Evolutionary conservation across 2,329 filamentous ascomycete species (phyloP).

Genomic region (Fusarium temperatum): DNA sequence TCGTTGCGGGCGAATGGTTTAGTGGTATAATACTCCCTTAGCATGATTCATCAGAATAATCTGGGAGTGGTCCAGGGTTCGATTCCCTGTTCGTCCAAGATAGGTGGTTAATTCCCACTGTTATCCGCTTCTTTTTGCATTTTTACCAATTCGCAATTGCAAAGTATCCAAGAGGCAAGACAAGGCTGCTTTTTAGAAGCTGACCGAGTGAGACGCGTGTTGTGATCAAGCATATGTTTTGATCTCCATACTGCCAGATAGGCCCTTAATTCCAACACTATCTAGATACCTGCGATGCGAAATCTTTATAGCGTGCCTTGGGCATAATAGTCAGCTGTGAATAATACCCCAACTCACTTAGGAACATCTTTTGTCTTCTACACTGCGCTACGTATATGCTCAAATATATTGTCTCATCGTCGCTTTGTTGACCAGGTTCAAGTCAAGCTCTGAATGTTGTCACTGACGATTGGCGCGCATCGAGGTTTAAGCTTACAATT

Average conservation of each 20-base stretch:
- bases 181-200: accelerated
- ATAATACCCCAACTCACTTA: accelerated
- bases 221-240: accelerated
- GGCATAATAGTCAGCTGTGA: accelerated
- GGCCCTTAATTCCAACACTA: neutral
- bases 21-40: conserved; percentile 26
- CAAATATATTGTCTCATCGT: accelerated
- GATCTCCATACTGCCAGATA: neutral
- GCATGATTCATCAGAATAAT: neutral
- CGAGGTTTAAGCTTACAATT: neutral
- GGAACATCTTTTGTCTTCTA: no score
- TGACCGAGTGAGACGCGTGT: accelerated
- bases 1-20: conserved; percentile 13
- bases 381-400: accelerated
- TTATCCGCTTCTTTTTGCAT: conserved; percentile 10
- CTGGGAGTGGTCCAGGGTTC: conserved; percentile 28
- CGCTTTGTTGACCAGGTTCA: accelerated
- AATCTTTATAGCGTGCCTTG: neutral
- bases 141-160: neutral
- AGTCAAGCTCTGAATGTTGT: accelerated
- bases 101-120: conserved; percentile 1
- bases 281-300: neutral
- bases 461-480: conserved; percentile 9
- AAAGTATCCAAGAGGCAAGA: accelerated
- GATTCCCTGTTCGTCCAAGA: conserved; percentile 24